Conservation (phyloP, 352 stramenopile species). For the Pythium aquatile region DNA sequence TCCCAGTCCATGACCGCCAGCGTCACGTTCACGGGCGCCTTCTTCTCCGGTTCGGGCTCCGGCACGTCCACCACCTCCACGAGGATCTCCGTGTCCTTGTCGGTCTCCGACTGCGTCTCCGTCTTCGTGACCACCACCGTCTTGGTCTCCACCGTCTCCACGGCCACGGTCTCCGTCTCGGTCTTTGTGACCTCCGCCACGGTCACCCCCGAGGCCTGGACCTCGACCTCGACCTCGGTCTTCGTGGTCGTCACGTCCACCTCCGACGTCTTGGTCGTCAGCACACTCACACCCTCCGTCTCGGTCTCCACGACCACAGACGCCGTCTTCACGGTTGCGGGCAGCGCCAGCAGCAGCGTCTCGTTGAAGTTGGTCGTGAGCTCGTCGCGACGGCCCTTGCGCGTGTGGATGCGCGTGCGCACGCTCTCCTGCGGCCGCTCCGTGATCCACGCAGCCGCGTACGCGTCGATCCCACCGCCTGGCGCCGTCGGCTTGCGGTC, state of each 20-base stretch:
- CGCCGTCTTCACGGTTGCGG: slow-evolving; percentile 8
- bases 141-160: background rate
- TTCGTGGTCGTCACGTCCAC: background rate
- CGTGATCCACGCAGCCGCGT: slow-evolving; percentile 45
- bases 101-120: background rate
- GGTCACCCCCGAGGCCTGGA: background rate
- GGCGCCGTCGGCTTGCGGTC: slow-evolving; percentile 34
- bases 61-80: background rate
- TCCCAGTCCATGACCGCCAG: slow-evolving; percentile 76
- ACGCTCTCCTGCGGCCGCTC: slow-evolving; percentile 36
- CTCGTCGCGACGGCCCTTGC: slow-evolving; percentile 56
- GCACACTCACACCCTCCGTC: background rate
- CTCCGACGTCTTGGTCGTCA: background rate
- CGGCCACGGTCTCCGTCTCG: background rate
- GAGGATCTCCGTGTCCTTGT: background rate
- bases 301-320: background rate
- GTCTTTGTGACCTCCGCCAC: background rate
- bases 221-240: background rate
- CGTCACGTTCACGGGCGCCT: slow-evolving; percentile 25
- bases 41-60: background rate
- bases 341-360: slow-evolving; percentile 55
- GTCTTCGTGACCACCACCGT: background rate
- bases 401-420: slow-evolving; percentile 68
- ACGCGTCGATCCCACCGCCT: slow-evolving; percentile 64
- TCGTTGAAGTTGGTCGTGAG: slow-evolving; percentile 65